Base-by-base conservation (phyloP, 2,329 filamentous ascomycete species). In the Ascochyta lentis region DNA sequence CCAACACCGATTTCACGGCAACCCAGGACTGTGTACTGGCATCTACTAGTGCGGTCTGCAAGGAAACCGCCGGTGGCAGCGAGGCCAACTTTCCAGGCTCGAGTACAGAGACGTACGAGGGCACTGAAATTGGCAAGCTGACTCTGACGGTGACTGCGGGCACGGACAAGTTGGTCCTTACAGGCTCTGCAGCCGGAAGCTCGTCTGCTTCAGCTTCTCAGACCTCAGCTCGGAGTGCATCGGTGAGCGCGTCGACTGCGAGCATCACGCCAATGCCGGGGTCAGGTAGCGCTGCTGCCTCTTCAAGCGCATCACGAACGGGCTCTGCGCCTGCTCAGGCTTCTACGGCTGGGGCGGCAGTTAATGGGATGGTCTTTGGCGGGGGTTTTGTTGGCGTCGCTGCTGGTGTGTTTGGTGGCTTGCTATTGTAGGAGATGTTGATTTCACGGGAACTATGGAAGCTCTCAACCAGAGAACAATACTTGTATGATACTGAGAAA, bases 41-140 rank as follows among this genome's bases (percentile, higher is more conserved):
- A 3, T 34, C 56, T 7, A 56, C 31, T 19, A 56, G 38, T 16
- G 63, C 61, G 3, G 52, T 67, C 15, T 72, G 69, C 61, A 61
- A 52, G 40, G 59, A 68, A 38, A 64, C 46, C 12, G 61, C 58
- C 8, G 59, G 61, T 23, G 69, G 68, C n/a, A 48, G 43, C 8
- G 61, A 65, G 27, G 68, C 68, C 1, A 70, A 70, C 39, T 61
- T 59, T 37, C 67, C 68, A 2, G 67, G 69, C 5, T 54, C 46
- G 10, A 63, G 55, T 24, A 70, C 66, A 1, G 42, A 24, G 35
- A 68, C 59, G 10, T 67, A 61, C 42, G 59, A 56, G 3, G 54
- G 49, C 8, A 63, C 48, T 3, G 37, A 42, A 8, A 39, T 54
- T 2, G 49, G 35, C 5, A 50, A 22, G n/a, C 9, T 51, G 23